Percentiles rank a stretch among this genome's conserved stretches.
Evolutionary conservation across 2,329 filamentous ascomycete genomes (phyloP).

Genomic region (Venturia pyrina): DNA sequence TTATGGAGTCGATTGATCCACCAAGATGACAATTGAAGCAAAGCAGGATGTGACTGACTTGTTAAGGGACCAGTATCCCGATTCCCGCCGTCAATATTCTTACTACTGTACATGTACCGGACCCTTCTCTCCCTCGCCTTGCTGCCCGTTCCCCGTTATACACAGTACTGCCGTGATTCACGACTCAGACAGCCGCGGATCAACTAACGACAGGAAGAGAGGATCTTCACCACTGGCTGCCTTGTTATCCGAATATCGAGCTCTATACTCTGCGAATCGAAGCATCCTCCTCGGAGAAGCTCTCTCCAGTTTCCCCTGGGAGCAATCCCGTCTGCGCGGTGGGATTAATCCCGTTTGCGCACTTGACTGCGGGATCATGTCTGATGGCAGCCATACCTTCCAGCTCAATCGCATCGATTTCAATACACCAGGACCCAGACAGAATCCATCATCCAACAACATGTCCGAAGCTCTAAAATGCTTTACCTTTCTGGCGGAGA

Average conservation of each 20-base stretch:
- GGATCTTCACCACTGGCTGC: background rate
- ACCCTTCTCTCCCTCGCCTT: no score
- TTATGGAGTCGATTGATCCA: background rate
- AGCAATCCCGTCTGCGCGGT: background rate
- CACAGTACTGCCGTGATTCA: no score
- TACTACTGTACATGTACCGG: no score
- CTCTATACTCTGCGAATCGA: background rate
- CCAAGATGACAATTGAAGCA: background rate
- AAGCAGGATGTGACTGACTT: no score
- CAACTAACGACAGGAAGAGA: background rate
- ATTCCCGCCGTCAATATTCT: no score
- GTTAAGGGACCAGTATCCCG: no score
- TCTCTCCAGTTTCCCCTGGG: background rate
- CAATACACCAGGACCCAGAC: background rate
- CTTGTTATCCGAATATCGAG: background rate
- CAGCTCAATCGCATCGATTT: background rate
- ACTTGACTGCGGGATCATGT: background rate
- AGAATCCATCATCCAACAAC: slow-evolving; percentile 10
- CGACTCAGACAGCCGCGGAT: background rate
- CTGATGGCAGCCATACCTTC: background rate
- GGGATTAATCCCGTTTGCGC: background rate
- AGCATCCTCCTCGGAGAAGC: background rate
- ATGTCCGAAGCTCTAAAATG: slow-evolving; percentile 30
- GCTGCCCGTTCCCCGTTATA: no score
- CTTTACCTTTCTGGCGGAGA: slow-evolving; percentile 28